Conservation (phyloP, 2,329 filamentous ascomycete genomes). For the Colletotrichum zoysiae region DNA sequence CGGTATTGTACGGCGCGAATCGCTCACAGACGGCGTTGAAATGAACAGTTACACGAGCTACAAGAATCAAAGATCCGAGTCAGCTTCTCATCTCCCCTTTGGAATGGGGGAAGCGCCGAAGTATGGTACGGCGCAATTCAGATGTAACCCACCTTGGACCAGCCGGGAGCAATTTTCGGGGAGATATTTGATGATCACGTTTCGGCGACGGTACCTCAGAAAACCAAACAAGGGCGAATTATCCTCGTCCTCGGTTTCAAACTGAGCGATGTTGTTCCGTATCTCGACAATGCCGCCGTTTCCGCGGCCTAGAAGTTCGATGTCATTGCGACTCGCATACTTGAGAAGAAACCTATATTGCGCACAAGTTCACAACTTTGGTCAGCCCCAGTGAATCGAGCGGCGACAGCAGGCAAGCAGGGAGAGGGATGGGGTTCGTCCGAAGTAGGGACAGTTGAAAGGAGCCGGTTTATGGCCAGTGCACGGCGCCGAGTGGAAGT, state of each 20-base stretch:
- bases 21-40: slow-evolving; percentile 75
- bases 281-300: slow-evolving; percentile 87
- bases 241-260: slow-evolving; percentile 69
- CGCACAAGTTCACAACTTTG: slow-evolving; percentile 26
- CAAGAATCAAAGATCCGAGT: slow-evolving; percentile 31
- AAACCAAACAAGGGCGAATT: slow-evolving; percentile 92
- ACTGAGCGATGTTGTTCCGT: slow-evolving; percentile 80
- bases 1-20: slow-evolving; percentile 88
- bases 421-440: slow-evolving; percentile 42
- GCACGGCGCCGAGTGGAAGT: slow-evolving; percentile 7
- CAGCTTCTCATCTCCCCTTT: slow-evolving; percentile 33
- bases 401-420: slow-evolving; percentile 28
- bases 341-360: slow-evolving; percentile 88
- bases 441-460: not conserved
- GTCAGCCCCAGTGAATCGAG: slow-evolving; percentile 26
- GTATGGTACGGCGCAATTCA: slow-evolving; percentile 20
- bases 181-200: slow-evolving; percentile 92
- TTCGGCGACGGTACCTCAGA: slow-evolving; percentile 88
- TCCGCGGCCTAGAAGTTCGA: slow-evolving; percentile 82
- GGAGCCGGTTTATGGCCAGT: slow-evolving; percentile 4
- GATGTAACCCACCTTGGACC: slow-evolving; percentile 79
- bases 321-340: slow-evolving; percentile 89
- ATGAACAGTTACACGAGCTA: slow-evolving; percentile 85
- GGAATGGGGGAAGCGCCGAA: slow-evolving; percentile 27
- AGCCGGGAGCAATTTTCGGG: slow-evolving; percentile 92